phyloP scores from a whole-genome alignment of 306 rosid genomes.

The Inga leiocalycina region DNA sequence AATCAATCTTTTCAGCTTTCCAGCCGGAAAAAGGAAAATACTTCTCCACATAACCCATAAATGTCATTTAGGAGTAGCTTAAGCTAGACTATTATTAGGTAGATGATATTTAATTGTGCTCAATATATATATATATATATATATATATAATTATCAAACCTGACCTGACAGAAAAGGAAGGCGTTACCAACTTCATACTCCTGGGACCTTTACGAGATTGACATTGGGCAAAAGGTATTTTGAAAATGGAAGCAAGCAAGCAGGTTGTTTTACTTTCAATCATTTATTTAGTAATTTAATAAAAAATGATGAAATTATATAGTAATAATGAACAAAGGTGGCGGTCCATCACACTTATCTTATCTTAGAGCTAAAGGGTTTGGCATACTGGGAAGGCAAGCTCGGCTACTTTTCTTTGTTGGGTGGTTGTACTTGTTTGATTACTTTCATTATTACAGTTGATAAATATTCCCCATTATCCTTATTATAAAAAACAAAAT shows the following conservation, averaged over 20 bases:
- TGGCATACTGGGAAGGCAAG: background rate
- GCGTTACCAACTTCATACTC: conserved; percentile 39
- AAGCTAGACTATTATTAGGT: background rate
- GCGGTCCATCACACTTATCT: conserved; percentile 15
- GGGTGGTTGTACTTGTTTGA: background rate
- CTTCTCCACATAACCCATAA: background rate
- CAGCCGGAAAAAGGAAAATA: background rate
- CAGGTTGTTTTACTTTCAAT: background rate
- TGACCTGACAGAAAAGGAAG: conserved; percentile 32
- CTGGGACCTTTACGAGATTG: conserved; percentile 43
- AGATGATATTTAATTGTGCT: background rate
- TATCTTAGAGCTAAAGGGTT: background rate
- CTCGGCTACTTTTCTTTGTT: background rate
- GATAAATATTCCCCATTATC: too few relatives aligned
- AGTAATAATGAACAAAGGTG: background rate
- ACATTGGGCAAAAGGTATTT: conserved; percentile 32
- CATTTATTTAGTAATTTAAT: background rate
- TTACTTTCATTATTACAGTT: background rate
- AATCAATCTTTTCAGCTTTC: background rate
- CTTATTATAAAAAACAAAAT: too few relatives aligned
- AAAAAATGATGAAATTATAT: background rate
- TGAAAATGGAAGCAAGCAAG: conserved; percentile 26
- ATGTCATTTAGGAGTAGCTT: background rate
- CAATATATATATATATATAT: background rate
- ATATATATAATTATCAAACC: background rate